Evolutionary conservation across 202 grass and related monocot genomes (phyloP).

Genomic region (Dendrocalamus latiflorus): DNA sequence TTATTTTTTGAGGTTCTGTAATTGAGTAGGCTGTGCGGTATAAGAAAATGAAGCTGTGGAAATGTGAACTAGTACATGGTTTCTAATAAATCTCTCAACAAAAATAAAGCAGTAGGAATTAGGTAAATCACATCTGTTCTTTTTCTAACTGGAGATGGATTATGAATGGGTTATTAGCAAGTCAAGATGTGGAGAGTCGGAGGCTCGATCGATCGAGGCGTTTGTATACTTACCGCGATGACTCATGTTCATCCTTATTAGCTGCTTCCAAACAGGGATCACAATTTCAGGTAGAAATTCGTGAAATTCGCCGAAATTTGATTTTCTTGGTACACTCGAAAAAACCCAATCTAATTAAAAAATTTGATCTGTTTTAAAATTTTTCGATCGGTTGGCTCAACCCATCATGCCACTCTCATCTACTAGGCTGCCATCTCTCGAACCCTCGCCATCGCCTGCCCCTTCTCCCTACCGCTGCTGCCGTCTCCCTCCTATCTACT

Average conservation of each 20-base stretch:
- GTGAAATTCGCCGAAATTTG: too few relatives aligned
- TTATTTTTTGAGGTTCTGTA: neutral
- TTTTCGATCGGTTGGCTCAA: too few relatives aligned
- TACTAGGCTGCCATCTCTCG: too few relatives aligned
- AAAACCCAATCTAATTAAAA: too few relatives aligned
- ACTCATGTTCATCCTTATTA: neutral
- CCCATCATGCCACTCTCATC: too few relatives aligned
- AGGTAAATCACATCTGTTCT: neutral
- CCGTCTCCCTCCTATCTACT: too few relatives aligned
- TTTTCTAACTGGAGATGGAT: neutral
- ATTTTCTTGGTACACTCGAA: too few relatives aligned
- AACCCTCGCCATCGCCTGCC: too few relatives aligned
- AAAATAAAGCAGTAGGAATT: neutral
- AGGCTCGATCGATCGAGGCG: neutral
- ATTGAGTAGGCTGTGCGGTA: neutral
- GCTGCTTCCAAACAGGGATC: neutral
- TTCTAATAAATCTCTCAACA: neutral
- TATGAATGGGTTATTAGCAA: neutral
- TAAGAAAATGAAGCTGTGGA: neutral
- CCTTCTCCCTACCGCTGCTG: too few relatives aligned
- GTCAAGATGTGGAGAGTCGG: neutral
- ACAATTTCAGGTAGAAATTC: too few relatives aligned
- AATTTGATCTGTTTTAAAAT: too few relatives aligned
- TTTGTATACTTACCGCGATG: neutral
- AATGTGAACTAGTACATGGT: neutral